phyloP scores from a whole-genome alignment of 805 yeast genomes.

The Priceomyces fermenticarens region DNA sequence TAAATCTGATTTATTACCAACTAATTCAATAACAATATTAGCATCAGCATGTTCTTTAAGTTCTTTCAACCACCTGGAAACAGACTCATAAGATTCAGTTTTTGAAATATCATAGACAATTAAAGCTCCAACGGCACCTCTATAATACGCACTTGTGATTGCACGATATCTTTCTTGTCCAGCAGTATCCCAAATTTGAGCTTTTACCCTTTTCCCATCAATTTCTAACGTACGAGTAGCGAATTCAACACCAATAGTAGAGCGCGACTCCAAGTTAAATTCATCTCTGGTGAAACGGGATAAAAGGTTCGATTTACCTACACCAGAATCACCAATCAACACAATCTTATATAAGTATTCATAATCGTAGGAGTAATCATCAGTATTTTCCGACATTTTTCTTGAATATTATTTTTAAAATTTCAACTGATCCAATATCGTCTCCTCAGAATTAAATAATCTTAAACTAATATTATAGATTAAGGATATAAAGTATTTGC shows the following conservation, averaged over 20 bases:
- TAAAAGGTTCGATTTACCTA: slow-evolving; percentile 90
- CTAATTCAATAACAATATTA: slow-evolving; percentile 89
- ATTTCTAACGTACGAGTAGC: slow-evolving; percentile 93
- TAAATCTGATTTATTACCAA: slow-evolving; percentile 89
- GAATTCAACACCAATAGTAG: slow-evolving; percentile 97
- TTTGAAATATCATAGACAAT: slow-evolving; percentile 94
- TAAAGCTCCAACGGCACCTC: slow-evolving; percentile 98
- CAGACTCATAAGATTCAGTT: slow-evolving; percentile 80
- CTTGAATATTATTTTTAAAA: background rate
- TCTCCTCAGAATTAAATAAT: slow-evolving; percentile 1
- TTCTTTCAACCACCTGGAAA: slow-evolving; percentile 87
- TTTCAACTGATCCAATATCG: background rate
- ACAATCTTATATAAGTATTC: slow-evolving; percentile 95
- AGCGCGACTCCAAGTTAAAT: slow-evolving; percentile 88
- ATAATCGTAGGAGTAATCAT: slow-evolving; percentile 60
- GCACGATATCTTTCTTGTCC: slow-evolving; percentile 99
- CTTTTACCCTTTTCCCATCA: slow-evolving; percentile 79
- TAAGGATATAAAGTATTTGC: too few relatives aligned
- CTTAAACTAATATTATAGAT: too few relatives aligned
- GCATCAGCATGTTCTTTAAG: slow-evolving; percentile 90
- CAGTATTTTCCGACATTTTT: slow-evolving; percentile 38
- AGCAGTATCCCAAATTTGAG: slow-evolving; percentile 98
- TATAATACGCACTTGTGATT: slow-evolving; percentile 92
- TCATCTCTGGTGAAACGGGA: slow-evolving; percentile 95
- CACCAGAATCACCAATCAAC: slow-evolving; percentile 95